phyloP scores from a whole-genome alignment of 2,329 filamentous ascomycete genomes.

The Ambrosiella beaveri region DNA sequence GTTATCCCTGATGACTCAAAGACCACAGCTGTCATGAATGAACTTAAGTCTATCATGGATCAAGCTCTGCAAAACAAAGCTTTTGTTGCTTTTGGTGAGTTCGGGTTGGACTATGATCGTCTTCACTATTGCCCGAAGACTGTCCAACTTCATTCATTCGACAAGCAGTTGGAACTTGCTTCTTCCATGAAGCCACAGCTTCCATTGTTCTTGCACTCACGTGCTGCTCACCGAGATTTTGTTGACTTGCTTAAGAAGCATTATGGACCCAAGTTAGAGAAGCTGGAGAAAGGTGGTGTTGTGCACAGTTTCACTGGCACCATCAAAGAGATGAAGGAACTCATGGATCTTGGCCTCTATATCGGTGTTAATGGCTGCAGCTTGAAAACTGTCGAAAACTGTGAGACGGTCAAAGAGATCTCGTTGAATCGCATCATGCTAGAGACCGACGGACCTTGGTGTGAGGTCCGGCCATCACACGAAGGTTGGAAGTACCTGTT shows the following conservation, averaged over 20 bases:
- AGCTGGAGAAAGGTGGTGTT: slow-evolving; percentile 57
- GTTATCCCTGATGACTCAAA: slow-evolving; percentile 24
- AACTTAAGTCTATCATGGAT: slow-evolving; percentile 47
- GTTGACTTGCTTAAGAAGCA: slow-evolving; percentile 46
- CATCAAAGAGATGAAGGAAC: slow-evolving; percentile 60
- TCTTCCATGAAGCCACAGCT: slow-evolving; percentile 51
- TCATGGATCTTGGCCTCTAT: slow-evolving; percentile 68
- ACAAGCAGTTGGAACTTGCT: slow-evolving; percentile 63
- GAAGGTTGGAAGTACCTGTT: slow-evolving; percentile 58
- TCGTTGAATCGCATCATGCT: slow-evolving; percentile 71
- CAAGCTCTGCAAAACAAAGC: slow-evolving; percentile 35
- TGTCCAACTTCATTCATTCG: slow-evolving; percentile 71
- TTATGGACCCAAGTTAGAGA: slow-evolving; percentile 41
- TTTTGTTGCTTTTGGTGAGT: slow-evolving; percentile 76
- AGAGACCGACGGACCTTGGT: slow-evolving; percentile 96
- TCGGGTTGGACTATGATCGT: slow-evolving; percentile 91
- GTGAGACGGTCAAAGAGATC: slow-evolving; percentile 65
- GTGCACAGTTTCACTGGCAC: slow-evolving; percentile 95
- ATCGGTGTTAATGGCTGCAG: slow-evolving; percentile 95
- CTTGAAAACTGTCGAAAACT: slow-evolving; percentile 84
- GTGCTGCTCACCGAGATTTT: slow-evolving; percentile 76
- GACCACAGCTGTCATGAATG: slow-evolving; percentile 33
- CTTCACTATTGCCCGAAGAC: slow-evolving; percentile 65
- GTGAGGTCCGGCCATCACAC: slow-evolving; percentile 80
- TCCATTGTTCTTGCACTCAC: slow-evolving; percentile 81